phyloP scores from a whole-genome alignment of 2,329 filamentous ascomycete species.

The Xylariales sp. region DNA sequence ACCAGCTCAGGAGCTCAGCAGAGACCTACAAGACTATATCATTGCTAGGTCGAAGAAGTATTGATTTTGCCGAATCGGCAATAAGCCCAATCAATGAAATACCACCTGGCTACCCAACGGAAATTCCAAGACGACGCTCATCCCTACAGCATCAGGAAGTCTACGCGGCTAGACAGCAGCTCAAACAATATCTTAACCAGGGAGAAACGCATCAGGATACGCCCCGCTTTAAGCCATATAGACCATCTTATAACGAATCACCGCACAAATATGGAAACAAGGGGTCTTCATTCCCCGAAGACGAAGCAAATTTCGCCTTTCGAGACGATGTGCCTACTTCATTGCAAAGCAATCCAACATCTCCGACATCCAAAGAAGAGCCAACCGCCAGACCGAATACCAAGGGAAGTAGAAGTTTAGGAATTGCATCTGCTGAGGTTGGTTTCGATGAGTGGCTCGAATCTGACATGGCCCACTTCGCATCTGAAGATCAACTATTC shows the following conservation, averaged over 20 bases:
- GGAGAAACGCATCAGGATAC: neutral
- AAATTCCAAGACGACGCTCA: conserved; percentile 43
- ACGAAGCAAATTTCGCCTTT: conserved; percentile 11
- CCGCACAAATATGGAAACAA: neutral
- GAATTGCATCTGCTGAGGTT: conserved; percentile 37
- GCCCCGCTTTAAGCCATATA: neutral
- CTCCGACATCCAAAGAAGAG: conserved; percentile 8
- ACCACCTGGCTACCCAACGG: conserved; percentile 31
- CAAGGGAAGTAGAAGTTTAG: neutral
- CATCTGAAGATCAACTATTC: conserved; percentile 45
- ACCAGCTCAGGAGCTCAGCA: conserved; percentile 25
- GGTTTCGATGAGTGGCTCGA: conserved; percentile 44
- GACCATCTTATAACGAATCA: neutral
- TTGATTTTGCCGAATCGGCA: conserved; percentile 3
- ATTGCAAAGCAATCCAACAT: neutral
- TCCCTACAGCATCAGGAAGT: conserved; percentile 41
- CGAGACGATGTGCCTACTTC: neutral
- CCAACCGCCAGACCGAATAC: neutral
- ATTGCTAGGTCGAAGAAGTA: neutral
- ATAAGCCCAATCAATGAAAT: conserved; percentile 15
- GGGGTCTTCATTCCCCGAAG: conserved; percentile 6
- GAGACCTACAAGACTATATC: conserved; percentile 27
- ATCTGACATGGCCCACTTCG: conserved; percentile 42
- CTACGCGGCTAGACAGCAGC: conserved; percentile 38
- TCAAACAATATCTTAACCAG: conserved; percentile 24